phyloP scores from a whole-genome alignment of 1,284 basidiomycete species.

The Ganoderma leucocontextum region DNA sequence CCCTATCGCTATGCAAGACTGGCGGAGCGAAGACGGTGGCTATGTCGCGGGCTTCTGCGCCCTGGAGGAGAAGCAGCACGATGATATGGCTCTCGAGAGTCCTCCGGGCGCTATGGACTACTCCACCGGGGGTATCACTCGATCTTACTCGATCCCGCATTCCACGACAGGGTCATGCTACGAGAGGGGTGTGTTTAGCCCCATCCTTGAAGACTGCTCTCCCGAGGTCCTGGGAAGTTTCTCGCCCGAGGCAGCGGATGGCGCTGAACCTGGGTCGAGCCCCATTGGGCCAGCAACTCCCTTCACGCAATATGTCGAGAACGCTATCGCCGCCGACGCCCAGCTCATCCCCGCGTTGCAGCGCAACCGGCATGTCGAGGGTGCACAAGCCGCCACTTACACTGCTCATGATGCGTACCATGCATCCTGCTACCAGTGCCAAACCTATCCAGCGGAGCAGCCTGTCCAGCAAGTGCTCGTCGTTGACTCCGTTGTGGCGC shows the following conservation, averaged over 20 bases:
- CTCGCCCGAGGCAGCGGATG: conserved; percentile 61
- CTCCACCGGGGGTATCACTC: conserved; percentile 17
- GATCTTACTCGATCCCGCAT: conserved; percentile 22
- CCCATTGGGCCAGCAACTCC: conserved; percentile 77
- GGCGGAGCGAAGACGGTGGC: conserved; percentile 37
- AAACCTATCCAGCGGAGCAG: conserved; percentile 34
- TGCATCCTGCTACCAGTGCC: conserved; percentile 40
- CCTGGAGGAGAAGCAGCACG: conserved; percentile 39
- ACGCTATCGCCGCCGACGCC: conserved; percentile 63
- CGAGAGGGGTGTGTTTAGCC: conserved; percentile 63
- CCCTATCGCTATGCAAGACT: conserved; percentile 32
- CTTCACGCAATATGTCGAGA: conserved; percentile 78
- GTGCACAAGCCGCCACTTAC: conserved; percentile 34
- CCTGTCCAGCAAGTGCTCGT: conserved; percentile 35
- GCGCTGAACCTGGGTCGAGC: conserved; percentile 65
- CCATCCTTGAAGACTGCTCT: conserved; percentile 72
- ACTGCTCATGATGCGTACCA: conserved; percentile 38
- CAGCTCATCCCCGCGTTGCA: conserved; percentile 27
- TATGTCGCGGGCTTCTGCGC: conserved; percentile 39
- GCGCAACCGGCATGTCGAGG: conserved; percentile 20
- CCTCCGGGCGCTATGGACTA: conserved; percentile 26
- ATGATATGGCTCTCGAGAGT: conserved; percentile 30
- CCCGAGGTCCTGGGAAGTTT: conserved; percentile 51
- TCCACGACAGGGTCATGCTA: conserved; percentile 34
- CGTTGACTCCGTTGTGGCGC: conserved; percentile 55